Evolutionary conservation across 1,284 basidiomycete genomes (phyloP).

Genomic region (Cystobasidium sp.): DNA sequence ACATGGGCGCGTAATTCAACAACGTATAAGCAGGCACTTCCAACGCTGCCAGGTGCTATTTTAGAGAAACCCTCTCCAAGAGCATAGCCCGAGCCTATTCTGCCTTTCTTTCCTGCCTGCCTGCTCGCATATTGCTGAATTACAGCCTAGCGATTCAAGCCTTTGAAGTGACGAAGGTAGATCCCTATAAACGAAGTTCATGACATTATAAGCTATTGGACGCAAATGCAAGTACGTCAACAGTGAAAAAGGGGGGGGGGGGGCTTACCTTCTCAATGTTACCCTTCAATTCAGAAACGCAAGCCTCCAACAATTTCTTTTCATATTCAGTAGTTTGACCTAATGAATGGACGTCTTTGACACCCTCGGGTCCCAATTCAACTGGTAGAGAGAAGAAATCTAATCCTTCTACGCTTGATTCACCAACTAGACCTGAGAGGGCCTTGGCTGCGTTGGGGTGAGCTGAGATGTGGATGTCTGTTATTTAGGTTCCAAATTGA

Average conservation of each 20-base stretch:
- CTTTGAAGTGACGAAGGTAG: constrained; percentile 21
- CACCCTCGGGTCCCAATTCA: constrained; percentile 71
- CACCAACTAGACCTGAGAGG: constrained; percentile 50
- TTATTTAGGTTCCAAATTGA: not conserved
- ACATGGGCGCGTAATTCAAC: no score
- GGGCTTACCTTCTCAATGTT: constrained; percentile 61
- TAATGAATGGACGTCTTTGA: constrained; percentile 63
- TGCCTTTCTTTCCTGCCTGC: no score
- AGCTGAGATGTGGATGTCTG: constrained; percentile 43
- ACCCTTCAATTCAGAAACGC: constrained; percentile 62
- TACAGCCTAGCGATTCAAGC: constrained; percentile 3
- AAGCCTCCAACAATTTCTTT: constrained; percentile 60
- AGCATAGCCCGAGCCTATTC: no score
- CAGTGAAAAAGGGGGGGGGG: not conserved
- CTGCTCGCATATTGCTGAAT: no score
- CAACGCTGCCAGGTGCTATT: no score
- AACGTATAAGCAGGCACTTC: no score
- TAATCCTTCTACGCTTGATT: constrained; percentile 61
- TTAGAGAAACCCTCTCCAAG: no score
- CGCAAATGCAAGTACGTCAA: not conserved
- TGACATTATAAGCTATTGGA: constrained; percentile 1
- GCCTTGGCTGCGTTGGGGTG: constrained; percentile 33
- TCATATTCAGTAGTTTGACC: constrained; percentile 62
- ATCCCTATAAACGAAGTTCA: not conserved
- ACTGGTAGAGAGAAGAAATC: constrained; percentile 90